phyloP scores from a whole-genome alignment of 179 eudicot species.

The Beta lomatogona region DNA sequence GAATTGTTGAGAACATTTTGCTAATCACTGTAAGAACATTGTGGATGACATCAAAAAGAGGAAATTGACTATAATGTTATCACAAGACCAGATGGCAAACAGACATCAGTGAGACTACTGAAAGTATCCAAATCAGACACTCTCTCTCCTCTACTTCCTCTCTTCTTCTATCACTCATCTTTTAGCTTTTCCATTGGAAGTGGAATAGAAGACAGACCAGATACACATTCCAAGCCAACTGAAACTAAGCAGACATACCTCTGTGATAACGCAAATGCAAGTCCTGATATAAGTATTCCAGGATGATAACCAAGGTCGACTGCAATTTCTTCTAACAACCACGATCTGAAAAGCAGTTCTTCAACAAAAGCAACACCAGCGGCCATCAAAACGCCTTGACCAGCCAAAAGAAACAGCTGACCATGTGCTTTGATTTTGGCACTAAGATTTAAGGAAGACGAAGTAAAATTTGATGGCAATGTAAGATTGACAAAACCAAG shows the following conservation, averaged over 20 bases:
- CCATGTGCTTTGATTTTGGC: conserved; percentile 52
- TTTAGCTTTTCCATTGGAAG: neutral
- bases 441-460: conserved; percentile 43
- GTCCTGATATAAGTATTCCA: conserved; percentile 77
- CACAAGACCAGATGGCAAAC: no score
- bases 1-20: neutral
- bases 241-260: conserved; percentile 48
- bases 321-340: conserved; percentile 92
- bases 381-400: conserved; percentile 66
- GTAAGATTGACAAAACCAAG: conserved; percentile 66
- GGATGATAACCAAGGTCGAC: conserved; percentile 77
- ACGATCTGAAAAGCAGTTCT: conserved; percentile 85
- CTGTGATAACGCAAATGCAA: conserved; percentile 70
- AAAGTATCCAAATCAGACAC: conserved; percentile 2
- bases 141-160: no score
- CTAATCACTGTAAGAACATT: neutral
- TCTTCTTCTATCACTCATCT: neutral
- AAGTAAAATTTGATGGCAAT: conserved; percentile 52
- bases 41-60: neutral
- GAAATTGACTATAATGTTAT: no score
- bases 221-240: neutral
- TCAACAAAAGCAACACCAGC: conserved; percentile 70
- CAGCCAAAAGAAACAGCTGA: conserved; percentile 46
- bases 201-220: neutral
- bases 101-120: conserved; percentile 1